Conservation (phyloP, 2,329 filamentous ascomycete genomes). For the Epichloe brachyelytri region DNA sequence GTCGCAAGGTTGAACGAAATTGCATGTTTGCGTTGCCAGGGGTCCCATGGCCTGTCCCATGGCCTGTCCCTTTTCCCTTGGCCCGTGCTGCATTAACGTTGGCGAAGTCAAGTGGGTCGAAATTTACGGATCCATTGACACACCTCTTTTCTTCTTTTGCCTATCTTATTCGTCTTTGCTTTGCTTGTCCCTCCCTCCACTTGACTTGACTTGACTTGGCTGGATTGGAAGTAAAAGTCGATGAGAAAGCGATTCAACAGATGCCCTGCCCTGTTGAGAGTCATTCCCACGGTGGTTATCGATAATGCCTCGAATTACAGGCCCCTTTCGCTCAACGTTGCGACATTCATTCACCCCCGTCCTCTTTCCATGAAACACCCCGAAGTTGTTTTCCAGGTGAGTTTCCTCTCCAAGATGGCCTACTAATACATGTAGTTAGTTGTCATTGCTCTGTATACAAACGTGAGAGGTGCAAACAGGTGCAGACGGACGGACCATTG, state of each 20-base stretch:
- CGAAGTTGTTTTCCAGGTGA: not conserved
- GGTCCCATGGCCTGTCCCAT: not conserved
- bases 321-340: too few relatives aligned
- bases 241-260: too few relatives aligned
- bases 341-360: not conserved
- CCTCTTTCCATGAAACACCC: not conserved
- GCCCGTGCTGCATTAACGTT: slow-evolving; percentile 5
- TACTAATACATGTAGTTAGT: too few relatives aligned
- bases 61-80: not conserved
- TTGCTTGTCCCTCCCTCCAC: not conserved
- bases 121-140: slow-evolving; percentile 11
- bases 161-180: not conserved
- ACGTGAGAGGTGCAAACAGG: too few relatives aligned
- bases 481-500: too few relatives aligned
- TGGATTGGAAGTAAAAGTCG: too few relatives aligned
- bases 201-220: not conserved
- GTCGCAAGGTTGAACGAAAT: not conserved
- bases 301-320: too few relatives aligned
- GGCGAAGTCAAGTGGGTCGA: slow-evolving; percentile 14
- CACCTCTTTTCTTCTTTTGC: not conserved
- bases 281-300: too few relatives aligned
- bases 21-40: slow-evolving; percentile 1
- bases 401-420: too few relatives aligned
- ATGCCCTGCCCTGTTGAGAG: not conserved
- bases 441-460: too few relatives aligned